These are phyloP conservation scores for Alternaria consortialis DNA, from an alignment of 2,329 filamentous ascomycete species.

Conservation along the genomic window DNA sequence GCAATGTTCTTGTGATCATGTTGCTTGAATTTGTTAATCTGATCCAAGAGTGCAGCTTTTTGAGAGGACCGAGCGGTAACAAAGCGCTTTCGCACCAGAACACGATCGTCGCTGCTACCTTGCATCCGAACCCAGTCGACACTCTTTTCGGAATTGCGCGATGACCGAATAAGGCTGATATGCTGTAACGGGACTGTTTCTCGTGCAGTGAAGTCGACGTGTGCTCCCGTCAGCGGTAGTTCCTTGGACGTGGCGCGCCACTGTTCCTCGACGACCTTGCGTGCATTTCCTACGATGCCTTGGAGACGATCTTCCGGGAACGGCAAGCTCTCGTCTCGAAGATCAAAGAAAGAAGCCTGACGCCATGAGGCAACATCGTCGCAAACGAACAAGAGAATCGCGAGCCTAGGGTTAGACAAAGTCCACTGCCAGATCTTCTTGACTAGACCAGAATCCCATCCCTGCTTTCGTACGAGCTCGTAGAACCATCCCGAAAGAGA, in stretches of 20 bases:
- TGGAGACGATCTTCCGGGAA: constrained; percentile 50
- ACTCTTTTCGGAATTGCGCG: constrained; percentile 47
- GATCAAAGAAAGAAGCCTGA: constrained; percentile 49
- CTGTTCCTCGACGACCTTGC: constrained; percentile 51
- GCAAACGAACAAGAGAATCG: constrained; percentile 50
- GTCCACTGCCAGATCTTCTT: constrained; percentile 54
- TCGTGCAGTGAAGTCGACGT: constrained; percentile 49
- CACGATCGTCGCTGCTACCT: constrained; percentile 45
- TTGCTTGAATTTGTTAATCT: constrained; percentile 50
- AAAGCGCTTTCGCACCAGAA: constrained; percentile 50
- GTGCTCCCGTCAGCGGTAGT: constrained; percentile 47
- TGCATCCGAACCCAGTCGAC: constrained; percentile 49
- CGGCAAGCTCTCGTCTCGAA: constrained; percentile 50
- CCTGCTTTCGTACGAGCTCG: constrained; percentile 47
- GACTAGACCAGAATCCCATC: constrained; percentile 45
- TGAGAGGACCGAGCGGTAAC: constrained; percentile 47
- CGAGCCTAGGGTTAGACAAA: constrained; percentile 49
- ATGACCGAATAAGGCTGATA: constrained; percentile 41
- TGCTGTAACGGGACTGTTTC: constrained; percentile 51
- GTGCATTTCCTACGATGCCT: constrained; percentile 50
- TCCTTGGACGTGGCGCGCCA: constrained; percentile 54
- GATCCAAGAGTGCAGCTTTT: constrained; percentile 47
- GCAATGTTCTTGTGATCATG: constrained; percentile 52
- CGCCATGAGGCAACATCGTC: constrained; percentile 52
- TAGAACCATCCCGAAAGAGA: constrained; percentile 51